Base-by-base conservation (phyloP, 129 eudicot genomes). In the Flaveria bidentis region DNA sequence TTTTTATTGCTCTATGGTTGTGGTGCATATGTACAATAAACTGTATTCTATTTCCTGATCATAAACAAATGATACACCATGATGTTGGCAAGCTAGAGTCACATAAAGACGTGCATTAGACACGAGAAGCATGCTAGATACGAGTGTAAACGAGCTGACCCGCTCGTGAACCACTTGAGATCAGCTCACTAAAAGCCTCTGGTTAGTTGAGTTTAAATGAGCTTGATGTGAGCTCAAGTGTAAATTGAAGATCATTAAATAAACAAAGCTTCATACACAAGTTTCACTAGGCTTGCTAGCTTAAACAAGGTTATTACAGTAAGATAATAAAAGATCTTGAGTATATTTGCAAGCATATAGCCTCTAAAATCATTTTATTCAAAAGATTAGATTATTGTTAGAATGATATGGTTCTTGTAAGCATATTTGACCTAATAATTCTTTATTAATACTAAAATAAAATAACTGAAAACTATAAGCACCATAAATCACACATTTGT, bases 1-100 rank as follows among this genome's bases (percentile, higher is more conserved):
- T 22, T 58, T 11, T 58, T 58, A 58, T 58, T 58, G 65, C 15
- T 58, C 68, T 62, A 62, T 62, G 44, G 18, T 62, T 28, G 11
- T 28, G 18, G 18, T 62, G 68, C 68, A 49, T 49, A 49, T 49
- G 53, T 51, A 36, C 13, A 57, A 23, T 42, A 68, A 44, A 44
- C 51, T 18, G 11, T 22, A n/a, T 13, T 20, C n/a, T 68, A 11
- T 68, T 68, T 68, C 73, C n/a, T 12, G 17, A 67, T 68, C 55
- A 45, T 68, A 44, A 44, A 45, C 56, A 68, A 20, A 18, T 4
- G 17, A 67, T 3, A 65, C 11, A 39, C 50, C 50, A 16, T 44
- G 5, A 41, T 42, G 20, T 2, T 42, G 9, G 23, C 50, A 33
- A 6, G 49, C 22, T 66, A 41, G 0, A 6, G 25, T 16, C 51